A percentile compares a stretch with the other conserved stretches of the same genome.
Conservation (phyloP, 129 eudicot species). For the Artemisia annua region DNA sequence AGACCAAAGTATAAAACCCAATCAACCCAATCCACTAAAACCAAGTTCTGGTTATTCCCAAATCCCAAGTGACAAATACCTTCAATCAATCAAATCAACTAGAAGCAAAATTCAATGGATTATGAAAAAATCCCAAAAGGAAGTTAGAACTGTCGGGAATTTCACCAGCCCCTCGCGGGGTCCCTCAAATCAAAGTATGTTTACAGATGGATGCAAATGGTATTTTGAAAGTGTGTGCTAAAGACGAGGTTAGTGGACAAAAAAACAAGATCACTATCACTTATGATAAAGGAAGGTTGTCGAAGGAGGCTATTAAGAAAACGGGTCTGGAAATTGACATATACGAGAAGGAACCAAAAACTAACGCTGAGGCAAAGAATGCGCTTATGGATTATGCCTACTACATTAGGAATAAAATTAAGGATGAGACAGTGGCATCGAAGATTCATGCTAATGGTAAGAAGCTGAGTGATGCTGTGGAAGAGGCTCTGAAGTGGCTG, state of each 20-base stretch:
- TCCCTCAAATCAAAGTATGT: conserved; percentile 49
- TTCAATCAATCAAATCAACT: too few species aligned
- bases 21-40: too few species aligned
- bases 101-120: too few species aligned
- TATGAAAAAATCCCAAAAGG: too few species aligned
- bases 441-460: too few species aligned
- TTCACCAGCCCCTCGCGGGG: conserved; percentile 45
- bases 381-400: conserved; percentile 44
- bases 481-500: not conserved
- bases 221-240: conserved; percentile 44
- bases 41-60: too few species aligned
- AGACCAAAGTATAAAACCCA: too few species aligned
- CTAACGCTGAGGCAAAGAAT: conserved; percentile 41
- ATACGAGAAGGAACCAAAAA: conserved; percentile 48
- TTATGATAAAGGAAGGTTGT: conserved; percentile 43
- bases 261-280: conserved; percentile 49
- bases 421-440: not conserved
- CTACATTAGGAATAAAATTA: conserved; percentile 38
- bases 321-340: too few species aligned
- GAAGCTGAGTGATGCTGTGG: not conserved
- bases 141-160: conserved; percentile 44
- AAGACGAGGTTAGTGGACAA: conserved; percentile 45
- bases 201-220: conserved; percentile 54
- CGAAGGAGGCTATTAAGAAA: conserved; percentile 50
- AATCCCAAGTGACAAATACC: too few species aligned